Conservation (phyloP, 148 eudicot genomes). For the Linanthus parryae region DNA sequence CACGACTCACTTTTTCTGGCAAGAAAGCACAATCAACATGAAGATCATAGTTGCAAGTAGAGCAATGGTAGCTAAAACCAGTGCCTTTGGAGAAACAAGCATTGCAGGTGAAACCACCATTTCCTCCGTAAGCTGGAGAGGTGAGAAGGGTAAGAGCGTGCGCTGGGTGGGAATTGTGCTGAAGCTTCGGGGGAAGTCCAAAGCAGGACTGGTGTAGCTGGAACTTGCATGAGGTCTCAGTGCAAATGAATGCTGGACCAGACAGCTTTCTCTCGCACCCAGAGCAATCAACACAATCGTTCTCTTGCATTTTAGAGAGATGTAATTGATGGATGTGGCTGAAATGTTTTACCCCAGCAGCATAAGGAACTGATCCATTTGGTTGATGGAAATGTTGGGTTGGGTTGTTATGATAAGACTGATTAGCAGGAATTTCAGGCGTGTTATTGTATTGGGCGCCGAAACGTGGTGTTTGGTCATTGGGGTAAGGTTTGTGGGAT, state of each 20-base stretch:
- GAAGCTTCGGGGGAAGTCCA: constrained; percentile 23
- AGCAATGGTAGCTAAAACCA: constrained; percentile 26
- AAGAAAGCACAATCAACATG: constrained; percentile 20
- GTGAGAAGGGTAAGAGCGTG: constrained; percentile 29
- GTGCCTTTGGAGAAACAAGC: constrained; percentile 26
- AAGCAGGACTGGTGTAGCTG: constrained; percentile 30
- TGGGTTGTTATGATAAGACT: too few relatives aligned
- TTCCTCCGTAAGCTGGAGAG: constrained; percentile 11
- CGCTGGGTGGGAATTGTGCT: constrained; percentile 30
- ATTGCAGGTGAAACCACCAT: constrained; percentile 24
- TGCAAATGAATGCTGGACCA: constrained; percentile 21
- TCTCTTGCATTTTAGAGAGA: constrained; percentile 8
- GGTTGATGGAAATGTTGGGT: neutral
- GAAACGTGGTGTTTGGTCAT: neutral
- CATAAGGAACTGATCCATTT: neutral
- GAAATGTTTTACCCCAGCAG: constrained; percentile 25
- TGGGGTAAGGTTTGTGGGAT: neutral
- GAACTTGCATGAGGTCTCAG: constrained; percentile 17
- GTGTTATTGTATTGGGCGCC: neutral
- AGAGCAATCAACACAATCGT: constrained; percentile 12
- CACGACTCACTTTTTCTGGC: constrained; percentile 7
- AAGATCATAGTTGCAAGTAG: constrained; percentile 29
- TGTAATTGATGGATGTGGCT: constrained; percentile 27
- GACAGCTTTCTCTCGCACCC: constrained; percentile 23
- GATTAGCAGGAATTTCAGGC: neutral